Percentiles rank a stretch among this genome's conserved stretches.
Conservation (phyloP, 495 filamentous ascomycete genomes). For the Xylaria venustula region DNA sequence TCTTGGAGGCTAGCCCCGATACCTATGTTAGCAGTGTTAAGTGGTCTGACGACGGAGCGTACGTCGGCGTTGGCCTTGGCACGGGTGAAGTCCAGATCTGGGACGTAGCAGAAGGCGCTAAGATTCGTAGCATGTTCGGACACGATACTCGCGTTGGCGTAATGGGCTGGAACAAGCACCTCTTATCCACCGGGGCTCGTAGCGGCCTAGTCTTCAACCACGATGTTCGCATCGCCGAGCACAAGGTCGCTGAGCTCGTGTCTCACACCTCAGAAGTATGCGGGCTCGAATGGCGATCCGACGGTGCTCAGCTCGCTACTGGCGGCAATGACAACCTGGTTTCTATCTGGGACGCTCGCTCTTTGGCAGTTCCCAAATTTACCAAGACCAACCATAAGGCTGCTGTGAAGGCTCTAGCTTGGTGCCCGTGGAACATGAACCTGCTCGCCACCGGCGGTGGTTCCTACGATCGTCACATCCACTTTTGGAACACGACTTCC, state of each 20-base stretch:
- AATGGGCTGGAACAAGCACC: conserved; percentile 98
- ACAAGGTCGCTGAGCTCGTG: conserved; percentile 96
- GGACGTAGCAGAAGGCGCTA: conserved; percentile 93
- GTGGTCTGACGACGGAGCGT: conserved; percentile 96
- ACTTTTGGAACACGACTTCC: conserved; percentile 99
- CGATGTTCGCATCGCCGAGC: conserved; percentile 94
- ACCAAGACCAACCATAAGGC: conserved; percentile 99
- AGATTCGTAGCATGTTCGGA: conserved; percentile 96
- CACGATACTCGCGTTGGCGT: conserved; percentile 96
- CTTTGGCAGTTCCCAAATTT: conserved; percentile 89
- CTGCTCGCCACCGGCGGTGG: conserved; percentile 94
- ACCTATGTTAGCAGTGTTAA: conserved; percentile 98
- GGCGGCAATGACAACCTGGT: conserved; percentile 98
- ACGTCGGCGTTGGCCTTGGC: conserved; percentile 92
- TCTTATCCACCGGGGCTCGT: conserved; percentile 89
- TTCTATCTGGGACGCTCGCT: conserved; percentile 97
- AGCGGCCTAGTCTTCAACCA: conserved; percentile 98
- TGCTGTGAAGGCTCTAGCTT: conserved; percentile 95
- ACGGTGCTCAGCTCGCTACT: conserved; percentile 93
- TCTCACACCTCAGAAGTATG: conserved; percentile 97
- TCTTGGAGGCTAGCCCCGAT: conserved; percentile 81
- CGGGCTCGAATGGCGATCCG: conserved; percentile 93
- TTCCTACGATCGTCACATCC: conserved; percentile 94
- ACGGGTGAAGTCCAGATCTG: conserved; percentile 98
- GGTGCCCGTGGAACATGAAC: conserved; percentile 99